Base-by-base conservation (phyloP, 345 rosid species). In the Triadica sebifera region DNA sequence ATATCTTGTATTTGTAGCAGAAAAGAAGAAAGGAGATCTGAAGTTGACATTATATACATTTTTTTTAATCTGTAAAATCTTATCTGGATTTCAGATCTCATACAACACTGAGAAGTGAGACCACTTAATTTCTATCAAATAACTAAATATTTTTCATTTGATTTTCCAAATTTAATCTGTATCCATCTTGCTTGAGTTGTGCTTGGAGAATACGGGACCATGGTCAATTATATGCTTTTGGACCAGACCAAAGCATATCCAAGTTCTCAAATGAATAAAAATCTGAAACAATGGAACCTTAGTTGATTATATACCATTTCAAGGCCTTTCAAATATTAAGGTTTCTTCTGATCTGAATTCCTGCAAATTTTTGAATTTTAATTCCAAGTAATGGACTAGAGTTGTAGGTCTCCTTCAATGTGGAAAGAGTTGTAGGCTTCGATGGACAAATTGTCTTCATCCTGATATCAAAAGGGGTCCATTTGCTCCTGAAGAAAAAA, bases 381-480 rank as follows among this genome's bases (percentile, higher is more conserved):
- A 57, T 57, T 22, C 29, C 16, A 10, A 41, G 39, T 37, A 51
- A 24, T 62, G 69, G 11, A n/a, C n/a, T n/a, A n/a, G n/a, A n/a
- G 11, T 38, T 34, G 1, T 53, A 77, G 79, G 79, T 15, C 66
- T 85, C 3, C 77, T 38, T 41, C 77, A 86, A 41, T 80, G 86
- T 47, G 86, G 88, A 10, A 85, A 82, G 77, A 85, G 88, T 39
- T 80, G 86, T 43, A 71, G 88, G 37, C 86, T 85, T 24, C 76
- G 86, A 58, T 82, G 86, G 87, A 76, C 63, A 45, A 82, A 85
- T 74, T 85, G 82, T 77, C 86, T 85, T 41, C 81, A 82, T 0
- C 86, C 86, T 25, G 76, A 71, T 41, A 80, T 85, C 41, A 80
- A 78, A 61, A 70, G 84, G 0, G 87, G 87, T 51, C 77, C 80